Percentiles rank a stretch among this genome's conserved stretches.
Conservation (phyloP, 331 rosid species). For the Quercus tomentella region DNA sequence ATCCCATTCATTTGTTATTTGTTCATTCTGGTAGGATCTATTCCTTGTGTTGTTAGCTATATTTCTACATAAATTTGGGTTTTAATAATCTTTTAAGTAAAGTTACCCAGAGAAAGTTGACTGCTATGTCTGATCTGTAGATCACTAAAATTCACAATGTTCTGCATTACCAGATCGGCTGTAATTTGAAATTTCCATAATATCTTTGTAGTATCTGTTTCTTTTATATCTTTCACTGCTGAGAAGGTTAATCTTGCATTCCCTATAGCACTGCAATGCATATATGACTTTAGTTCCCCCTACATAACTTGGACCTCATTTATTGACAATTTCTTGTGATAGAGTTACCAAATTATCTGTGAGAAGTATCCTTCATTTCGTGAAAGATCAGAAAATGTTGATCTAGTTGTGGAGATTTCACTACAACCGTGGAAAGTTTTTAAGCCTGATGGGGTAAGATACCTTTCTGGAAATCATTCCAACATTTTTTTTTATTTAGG, state of each 20-base stretch:
- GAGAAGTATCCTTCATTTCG: constrained; percentile 95
- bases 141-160: background rate
- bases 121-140: background rate
- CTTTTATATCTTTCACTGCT: background rate
- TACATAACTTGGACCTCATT: constrained; percentile 10
- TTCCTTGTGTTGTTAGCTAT: background rate
- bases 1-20: background rate
- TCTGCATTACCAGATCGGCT: background rate
- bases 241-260: background rate
- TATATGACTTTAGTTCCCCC: background rate
- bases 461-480: constrained; percentile 3
- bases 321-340: constrained; percentile 11
- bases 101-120: background rate
- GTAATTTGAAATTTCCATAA: background rate
- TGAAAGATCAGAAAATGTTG: constrained; percentile 94
- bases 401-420: constrained; percentile 94
- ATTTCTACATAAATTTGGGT: background rate
- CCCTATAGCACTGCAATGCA: background rate
- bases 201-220: background rate
- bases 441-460: constrained; percentile 94
- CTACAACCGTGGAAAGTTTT: constrained; percentile 97
- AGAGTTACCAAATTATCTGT: constrained; percentile 88
- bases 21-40: background rate
- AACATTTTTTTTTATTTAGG: background rate
- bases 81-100: background rate